Percentiles rank a stretch among this genome's conserved stretches.
phyloP scores from a whole-genome alignment of 345 rosid genomes.

The Salix dunnii region DNA sequence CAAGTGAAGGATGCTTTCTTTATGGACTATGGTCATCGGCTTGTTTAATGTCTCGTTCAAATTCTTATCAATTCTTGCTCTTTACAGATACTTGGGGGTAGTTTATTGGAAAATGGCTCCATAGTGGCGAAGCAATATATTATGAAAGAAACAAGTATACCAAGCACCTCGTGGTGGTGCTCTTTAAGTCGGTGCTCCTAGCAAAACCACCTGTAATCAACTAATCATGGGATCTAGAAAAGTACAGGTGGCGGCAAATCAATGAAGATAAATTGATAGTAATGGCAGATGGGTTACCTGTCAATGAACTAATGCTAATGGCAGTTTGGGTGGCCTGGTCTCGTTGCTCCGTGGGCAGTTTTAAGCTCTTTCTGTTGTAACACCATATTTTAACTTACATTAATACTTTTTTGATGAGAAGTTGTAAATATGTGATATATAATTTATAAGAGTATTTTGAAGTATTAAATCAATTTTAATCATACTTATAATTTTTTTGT shows the following conservation, averaged over 20 bases:
- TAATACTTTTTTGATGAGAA: not conserved
- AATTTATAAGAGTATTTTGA: no score
- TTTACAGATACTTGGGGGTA: constrained; percentile 62
- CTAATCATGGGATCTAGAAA: not conserved
- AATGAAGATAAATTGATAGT: not conserved
- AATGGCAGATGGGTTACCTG: no score
- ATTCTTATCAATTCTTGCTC: constrained; percentile 1
- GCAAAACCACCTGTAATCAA: not conserved
- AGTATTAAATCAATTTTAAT: no score
- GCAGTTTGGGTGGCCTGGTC: not conserved
- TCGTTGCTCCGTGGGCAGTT: not conserved
- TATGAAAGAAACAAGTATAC: constrained; percentile 37
- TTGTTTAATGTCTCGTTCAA: not conserved
- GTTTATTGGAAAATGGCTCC: constrained; percentile 71
- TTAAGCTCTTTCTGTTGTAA: not conserved
- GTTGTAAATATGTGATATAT: no score
- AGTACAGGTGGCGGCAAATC: not conserved
- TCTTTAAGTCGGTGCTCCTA: constrained; percentile 45
- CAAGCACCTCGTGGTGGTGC: constrained; percentile 27
- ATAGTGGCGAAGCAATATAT: constrained; percentile 48
- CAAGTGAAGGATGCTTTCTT: not conserved
- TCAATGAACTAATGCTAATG: not conserved
- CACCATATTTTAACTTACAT: not conserved
- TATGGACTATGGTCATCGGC: not conserved
- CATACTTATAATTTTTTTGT: no score